phyloP scores from a whole-genome alignment of 805 yeast species.

The Lipomyces orientalis region DNA sequence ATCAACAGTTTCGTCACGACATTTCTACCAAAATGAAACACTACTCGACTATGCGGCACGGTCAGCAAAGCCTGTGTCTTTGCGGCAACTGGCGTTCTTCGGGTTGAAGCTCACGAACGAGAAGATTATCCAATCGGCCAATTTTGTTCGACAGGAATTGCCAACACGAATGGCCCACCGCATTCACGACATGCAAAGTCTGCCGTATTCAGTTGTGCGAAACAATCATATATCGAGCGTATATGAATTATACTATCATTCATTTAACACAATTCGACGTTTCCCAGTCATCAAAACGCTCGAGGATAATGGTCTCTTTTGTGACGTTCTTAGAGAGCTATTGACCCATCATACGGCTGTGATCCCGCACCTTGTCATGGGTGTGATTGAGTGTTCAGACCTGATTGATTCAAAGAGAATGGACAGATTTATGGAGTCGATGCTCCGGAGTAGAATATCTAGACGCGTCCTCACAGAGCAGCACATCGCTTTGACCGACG shows the following conservation, averaged over 20 bases:
- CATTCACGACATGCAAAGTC: slow-evolving; percentile 73
- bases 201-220: slow-evolving; percentile 84
- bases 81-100: slow-evolving; percentile 88
- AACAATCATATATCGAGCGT: slow-evolving; percentile 86
- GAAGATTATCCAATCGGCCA: slow-evolving; percentile 81
- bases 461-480: slow-evolving; percentile 91
- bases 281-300: slow-evolving; percentile 69
- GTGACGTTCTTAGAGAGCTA: slow-evolving; percentile 64
- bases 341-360: slow-evolving; percentile 78
- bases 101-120: slow-evolving; percentile 79
- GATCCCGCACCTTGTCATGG: slow-evolving; percentile 90
- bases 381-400: slow-evolving; percentile 75
- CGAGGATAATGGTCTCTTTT: slow-evolving; percentile 77
- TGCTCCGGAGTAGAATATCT: slow-evolving; percentile 77
- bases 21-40: slow-evolving; percentile 82
- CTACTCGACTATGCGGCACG: slow-evolving; percentile 66
- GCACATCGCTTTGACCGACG: slow-evolving; percentile 77
- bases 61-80: slow-evolving; percentile 84
- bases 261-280: slow-evolving; percentile 83
- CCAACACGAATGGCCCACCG: slow-evolving; percentile 84
- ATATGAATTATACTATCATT: slow-evolving; percentile 85
- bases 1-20: slow-evolving; percentile 55
- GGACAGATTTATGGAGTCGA: slow-evolving; percentile 75
- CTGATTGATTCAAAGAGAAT: slow-evolving; percentile 65
- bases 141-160: slow-evolving; percentile 83